phyloP scores from a whole-genome alignment of 2,329 filamentous ascomycete genomes.

The Aureobasidium leucospermi region DNA sequence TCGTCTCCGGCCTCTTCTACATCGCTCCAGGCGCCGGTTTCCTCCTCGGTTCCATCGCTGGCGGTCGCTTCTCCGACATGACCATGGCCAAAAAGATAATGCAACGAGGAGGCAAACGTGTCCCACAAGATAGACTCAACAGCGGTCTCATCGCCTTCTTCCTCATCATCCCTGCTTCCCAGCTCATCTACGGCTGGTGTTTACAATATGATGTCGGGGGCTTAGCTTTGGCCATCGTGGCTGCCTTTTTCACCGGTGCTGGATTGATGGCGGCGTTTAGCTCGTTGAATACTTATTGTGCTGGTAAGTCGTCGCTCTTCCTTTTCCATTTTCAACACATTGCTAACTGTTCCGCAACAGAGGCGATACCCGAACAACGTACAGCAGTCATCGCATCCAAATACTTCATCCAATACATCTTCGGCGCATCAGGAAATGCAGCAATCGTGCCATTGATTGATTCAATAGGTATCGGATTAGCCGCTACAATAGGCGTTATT shows the following conservation, averaged over 20 bases:
- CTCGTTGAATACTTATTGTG: constrained; percentile 66
- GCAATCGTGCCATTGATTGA: constrained; percentile 63
- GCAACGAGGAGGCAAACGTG: constrained; percentile 47
- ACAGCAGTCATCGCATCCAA: constrained; percentile 66
- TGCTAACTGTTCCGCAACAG: constrained; percentile 24
- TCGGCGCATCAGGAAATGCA: constrained; percentile 60
- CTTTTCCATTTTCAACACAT: not conserved
- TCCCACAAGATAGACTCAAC: constrained; percentile 60
- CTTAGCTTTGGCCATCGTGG: constrained; percentile 54
- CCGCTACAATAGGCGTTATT: constrained; percentile 55
- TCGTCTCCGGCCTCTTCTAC: constrained; percentile 63
- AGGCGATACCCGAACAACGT: constrained; percentile 64
- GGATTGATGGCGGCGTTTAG: constrained; percentile 67
- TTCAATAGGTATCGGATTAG: constrained; percentile 67
- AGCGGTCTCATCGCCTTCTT: constrained; percentile 49
- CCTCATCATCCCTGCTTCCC: constrained; percentile 47
- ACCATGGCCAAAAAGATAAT: constrained; percentile 57
- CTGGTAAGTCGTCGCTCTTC: constrained; percentile 27
- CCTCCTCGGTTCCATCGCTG: constrained; percentile 57
- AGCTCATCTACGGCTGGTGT: constrained; percentile 60
- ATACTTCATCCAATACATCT: constrained; percentile 67
- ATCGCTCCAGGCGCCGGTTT: constrained; percentile 63
- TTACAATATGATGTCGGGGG: constrained; percentile 46
- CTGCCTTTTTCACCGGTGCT: constrained; percentile 63
- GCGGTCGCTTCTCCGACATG: constrained; percentile 60